Evolutionary conservation across 2,329 filamentous ascomycete species (phyloP).

Genomic region (Paracorniculantispora psalliotae): DNA sequence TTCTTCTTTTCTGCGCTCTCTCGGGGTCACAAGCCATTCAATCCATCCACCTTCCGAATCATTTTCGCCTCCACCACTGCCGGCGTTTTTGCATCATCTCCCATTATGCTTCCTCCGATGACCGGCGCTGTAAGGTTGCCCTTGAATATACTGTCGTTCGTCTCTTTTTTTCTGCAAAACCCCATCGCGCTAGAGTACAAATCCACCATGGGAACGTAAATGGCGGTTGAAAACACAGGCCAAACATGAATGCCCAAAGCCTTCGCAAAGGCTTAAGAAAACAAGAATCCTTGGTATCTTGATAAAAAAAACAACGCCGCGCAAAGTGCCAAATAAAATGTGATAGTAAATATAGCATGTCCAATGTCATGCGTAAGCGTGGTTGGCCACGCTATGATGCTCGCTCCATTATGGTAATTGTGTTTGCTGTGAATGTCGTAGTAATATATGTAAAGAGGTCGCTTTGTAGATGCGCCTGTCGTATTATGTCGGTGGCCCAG

Average conservation of each 20-base stretch:
- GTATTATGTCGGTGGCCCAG: not conserved
- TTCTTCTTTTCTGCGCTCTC: not conserved
- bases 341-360: not conserved
- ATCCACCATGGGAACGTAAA: constrained; percentile 13
- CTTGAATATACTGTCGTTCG: constrained; percentile 8
- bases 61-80: not conserved
- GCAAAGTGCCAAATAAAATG: constrained; percentile 10
- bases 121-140: not conserved
- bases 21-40: not conserved
- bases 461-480: not conserved
- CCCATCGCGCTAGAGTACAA: constrained; percentile 10
- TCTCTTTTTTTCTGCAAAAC: not conserved
- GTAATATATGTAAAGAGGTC: not conserved
- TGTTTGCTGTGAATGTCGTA: not conserved
- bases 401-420: not conserved
- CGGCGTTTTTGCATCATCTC: not conserved
- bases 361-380: not conserved
- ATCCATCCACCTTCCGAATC: not conserved
- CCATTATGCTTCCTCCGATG: constrained; percentile 10
- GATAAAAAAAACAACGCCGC: constrained; percentile 12
- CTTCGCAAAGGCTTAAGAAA: constrained; percentile 6
- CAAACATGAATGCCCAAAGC: constrained; percentile 11
- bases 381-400: not conserved
- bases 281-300: constrained; percentile 14
- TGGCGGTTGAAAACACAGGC: constrained; percentile 4